A percentile compares a stretch with the other conserved stretches of the same genome.
phyloP scores from a whole-genome alignment of 148 eudicot species.

The Pharnaceum exiguum region DNA sequence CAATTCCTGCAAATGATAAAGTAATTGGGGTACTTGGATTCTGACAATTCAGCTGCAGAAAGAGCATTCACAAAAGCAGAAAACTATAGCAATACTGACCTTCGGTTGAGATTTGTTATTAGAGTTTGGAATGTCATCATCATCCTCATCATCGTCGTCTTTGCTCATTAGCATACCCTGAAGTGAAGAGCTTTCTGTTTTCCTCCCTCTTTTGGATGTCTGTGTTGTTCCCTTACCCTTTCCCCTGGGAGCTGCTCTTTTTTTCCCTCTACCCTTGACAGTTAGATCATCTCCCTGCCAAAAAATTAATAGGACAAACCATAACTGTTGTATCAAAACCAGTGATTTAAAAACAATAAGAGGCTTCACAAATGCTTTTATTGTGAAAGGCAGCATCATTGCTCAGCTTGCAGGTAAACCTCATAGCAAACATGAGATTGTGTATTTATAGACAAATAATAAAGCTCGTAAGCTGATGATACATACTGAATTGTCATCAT shows the following conservation, averaged over 20 bases:
- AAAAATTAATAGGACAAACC: conserved; percentile 10
- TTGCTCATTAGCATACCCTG: conserved; percentile 53
- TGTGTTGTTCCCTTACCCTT: conserved; percentile 64
- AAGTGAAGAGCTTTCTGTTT: conserved; percentile 55
- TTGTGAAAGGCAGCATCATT: too few species aligned
- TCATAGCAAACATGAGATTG: too few species aligned
- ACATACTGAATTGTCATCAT: conserved; percentile 70
- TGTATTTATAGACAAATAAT: not conserved
- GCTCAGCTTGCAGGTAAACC: too few species aligned
- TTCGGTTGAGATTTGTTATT: conserved; percentile 60
- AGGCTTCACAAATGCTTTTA: not conserved
- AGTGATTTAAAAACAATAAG: too few species aligned
- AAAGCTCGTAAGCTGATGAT: conserved; percentile 2
- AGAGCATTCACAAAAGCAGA: not conserved
- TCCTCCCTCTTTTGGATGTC: conserved; percentile 80
- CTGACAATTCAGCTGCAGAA: too few species aligned
- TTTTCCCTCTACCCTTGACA: conserved; percentile 53
- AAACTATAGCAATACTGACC: conserved; percentile 32
- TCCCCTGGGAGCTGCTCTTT: conserved; percentile 88
- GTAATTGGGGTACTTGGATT: too few species aligned
- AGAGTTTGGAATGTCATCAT: conserved; percentile 44
- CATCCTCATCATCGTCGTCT: conserved; percentile 60
- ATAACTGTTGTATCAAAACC: not conserved
- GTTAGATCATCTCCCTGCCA: conserved; percentile 50
- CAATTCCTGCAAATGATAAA: too few species aligned